Percentiles rank a stretch among this genome's conserved stretches.
These are phyloP conservation scores for Cladophialophora exuberans DNA, from an alignment of 2,329 filamentous ascomycete genomes.

Conservation along the genomic window DNA sequence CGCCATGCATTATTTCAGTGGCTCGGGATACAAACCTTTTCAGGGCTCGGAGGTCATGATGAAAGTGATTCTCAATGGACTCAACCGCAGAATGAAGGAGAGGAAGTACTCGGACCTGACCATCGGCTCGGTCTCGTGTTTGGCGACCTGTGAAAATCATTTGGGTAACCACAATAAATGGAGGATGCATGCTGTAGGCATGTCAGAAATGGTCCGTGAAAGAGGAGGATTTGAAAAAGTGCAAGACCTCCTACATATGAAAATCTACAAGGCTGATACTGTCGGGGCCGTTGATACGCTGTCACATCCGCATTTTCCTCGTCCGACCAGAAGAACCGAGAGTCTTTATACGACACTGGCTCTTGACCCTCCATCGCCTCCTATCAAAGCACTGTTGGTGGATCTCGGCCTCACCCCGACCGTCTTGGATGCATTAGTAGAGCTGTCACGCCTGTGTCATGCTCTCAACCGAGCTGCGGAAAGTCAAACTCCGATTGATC, in stretches of 20 bases:
- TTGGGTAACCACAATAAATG: conserved; percentile 24
- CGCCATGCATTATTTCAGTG: conserved; percentile 17
- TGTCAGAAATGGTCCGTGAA: conserved; percentile 28
- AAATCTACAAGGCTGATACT: conserved; percentile 28
- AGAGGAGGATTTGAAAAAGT: conserved; percentile 24
- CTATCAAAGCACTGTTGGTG: background rate
- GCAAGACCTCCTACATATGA: conserved; percentile 17
- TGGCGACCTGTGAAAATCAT: conserved; percentile 24
- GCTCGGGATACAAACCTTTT: conserved; percentile 3
- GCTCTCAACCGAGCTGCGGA: conserved; percentile 17
- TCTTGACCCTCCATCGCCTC: conserved; percentile 1
- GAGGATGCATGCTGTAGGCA: conserved; percentile 25
- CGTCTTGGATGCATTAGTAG: conserved; percentile 11
- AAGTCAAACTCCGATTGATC: conserved; percentile 12
- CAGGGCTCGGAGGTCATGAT: conserved; percentile 20
- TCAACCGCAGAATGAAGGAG: conserved; percentile 23
- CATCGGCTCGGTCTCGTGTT: conserved; percentile 28
- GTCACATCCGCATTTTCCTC: conserved; percentile 18
- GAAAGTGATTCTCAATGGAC: conserved; percentile 26
- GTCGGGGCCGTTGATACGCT: conserved; percentile 27
- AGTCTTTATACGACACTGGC: conserved; percentile 6
- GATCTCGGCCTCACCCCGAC: background rate
- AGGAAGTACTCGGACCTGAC: conserved; percentile 25
- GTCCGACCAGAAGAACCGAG: conserved; percentile 4
- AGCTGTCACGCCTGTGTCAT: conserved; percentile 20